Evolutionary conservation across 495 filamentous ascomycete genomes (phyloP).

Genomic region (Penicillium goetzii): DNA sequence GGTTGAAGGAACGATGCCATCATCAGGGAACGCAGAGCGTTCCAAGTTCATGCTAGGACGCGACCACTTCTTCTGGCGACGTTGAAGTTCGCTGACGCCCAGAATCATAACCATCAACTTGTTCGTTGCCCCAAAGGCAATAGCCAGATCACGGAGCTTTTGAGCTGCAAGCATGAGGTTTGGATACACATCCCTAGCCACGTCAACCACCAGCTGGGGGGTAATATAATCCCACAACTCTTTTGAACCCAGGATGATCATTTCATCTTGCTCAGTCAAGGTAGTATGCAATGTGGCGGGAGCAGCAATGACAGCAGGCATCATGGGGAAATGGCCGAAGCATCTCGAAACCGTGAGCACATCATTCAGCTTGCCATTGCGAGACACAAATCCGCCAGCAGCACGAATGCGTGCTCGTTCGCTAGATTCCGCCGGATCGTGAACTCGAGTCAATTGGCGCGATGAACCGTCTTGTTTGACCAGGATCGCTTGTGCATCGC

Average conservation of each 20-base stretch:
- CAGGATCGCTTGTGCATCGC: conserved; percentile 91
- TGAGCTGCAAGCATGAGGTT: conserved; percentile 97
- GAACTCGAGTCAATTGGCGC: conserved; percentile 81
- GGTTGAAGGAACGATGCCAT: conserved; percentile 64
- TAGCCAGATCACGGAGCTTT: conserved; percentile 91
- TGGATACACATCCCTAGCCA: conserved; percentile 77
- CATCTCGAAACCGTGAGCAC: conserved; percentile 86
- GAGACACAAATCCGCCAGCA: conserved; percentile 92
- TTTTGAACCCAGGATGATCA: conserved; percentile 85
- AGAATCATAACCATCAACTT: conserved; percentile 99
- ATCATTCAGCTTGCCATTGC: conserved; percentile 93
- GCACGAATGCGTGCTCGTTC: conserved; percentile 91
- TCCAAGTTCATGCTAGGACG: conserved; percentile 80
- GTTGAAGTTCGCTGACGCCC: conserved; percentile 86
- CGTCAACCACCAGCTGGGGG: conserved; percentile 87
- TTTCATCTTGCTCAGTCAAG: conserved; percentile 89
- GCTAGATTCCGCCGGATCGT: conserved; percentile 81
- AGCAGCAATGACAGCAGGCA: conserved; percentile 90
- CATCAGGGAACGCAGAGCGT: conserved; percentile 70
- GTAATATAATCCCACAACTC: conserved; percentile 95
- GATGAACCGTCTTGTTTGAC: conserved; percentile 83
- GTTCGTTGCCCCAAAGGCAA: conserved; percentile 86
- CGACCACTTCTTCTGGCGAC: conserved; percentile 71
- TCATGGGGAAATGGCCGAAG: conserved; percentile 91
- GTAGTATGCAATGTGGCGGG: conserved; percentile 79